phyloP scores from a whole-genome alignment of 805 yeast species.

The Priceomyces melissophilus region DNA sequence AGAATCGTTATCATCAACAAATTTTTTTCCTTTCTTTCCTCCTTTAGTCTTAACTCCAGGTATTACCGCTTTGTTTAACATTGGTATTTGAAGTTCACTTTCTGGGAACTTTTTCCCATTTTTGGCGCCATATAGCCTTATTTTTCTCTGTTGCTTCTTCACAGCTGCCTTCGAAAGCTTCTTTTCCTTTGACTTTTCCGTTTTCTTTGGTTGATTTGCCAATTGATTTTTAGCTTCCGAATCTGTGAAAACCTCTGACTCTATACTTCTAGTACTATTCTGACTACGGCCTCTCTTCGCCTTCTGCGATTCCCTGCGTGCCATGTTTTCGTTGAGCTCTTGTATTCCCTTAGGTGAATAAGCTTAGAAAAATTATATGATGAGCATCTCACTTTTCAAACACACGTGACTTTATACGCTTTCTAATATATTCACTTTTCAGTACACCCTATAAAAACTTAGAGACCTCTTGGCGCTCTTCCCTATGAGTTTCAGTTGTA shows the following conservation, averaged over 20 bases:
- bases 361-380: background rate
- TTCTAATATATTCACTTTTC: no score
- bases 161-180: conserved; percentile 49
- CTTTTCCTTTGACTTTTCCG: conserved; percentile 54
- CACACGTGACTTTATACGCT: background rate
- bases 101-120: conserved; percentile 61
- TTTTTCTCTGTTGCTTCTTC: conserved; percentile 63
- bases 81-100: conserved; percentile 75
- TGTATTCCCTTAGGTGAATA: background rate
- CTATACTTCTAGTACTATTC: conserved; percentile 53
- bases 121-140: conserved; percentile 66
- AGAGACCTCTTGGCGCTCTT: no score
- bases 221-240: conserved; percentile 66
- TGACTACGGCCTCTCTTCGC: conserved; percentile 54
- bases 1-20: conserved; percentile 66
- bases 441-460: no score
- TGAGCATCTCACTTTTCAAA: background rate
- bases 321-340: conserved; percentile 31
- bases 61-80: conserved; percentile 73
- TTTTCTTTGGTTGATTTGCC: conserved; percentile 53
- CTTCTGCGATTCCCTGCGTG: conserved; percentile 56
- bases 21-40: conserved; percentile 87
- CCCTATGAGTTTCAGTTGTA: no score
- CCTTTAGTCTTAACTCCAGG: conserved; percentile 76
- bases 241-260: conserved; percentile 65